Conservation (phyloP, 495 filamentous ascomycete genomes). For the Aspergillus funiculosus region DNA sequence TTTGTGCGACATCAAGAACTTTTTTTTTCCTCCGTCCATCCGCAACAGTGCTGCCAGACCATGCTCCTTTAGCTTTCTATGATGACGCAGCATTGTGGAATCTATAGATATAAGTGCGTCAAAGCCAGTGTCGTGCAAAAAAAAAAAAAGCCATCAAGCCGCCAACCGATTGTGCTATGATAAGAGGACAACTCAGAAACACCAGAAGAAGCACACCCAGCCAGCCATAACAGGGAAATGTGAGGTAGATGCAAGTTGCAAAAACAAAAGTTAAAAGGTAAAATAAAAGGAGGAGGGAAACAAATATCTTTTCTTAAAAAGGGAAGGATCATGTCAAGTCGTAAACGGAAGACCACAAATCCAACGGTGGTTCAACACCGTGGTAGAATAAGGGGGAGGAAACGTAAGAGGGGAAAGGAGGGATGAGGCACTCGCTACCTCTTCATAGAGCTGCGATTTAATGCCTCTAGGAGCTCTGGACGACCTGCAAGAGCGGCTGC, state of each 20-base stretch:
- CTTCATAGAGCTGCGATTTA: conserved; percentile 73
- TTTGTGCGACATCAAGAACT: conserved; percentile 16
- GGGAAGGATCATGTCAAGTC: conserved; percentile 36
- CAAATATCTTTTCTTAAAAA: conserved; percentile 19
- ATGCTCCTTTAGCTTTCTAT: conserved; percentile 24
- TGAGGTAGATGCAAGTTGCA: conserved; percentile 14
- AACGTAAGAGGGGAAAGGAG: conserved; percentile 5
- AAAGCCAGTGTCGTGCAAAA: conserved; percentile 17
- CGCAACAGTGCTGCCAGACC: conserved; percentile 13
- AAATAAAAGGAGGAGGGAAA: conserved; percentile 23
- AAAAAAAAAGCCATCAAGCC: conserved; percentile 20
- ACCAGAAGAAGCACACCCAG: conserved; percentile 17
- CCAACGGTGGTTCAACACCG: not conserved
- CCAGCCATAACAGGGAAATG: conserved; percentile 16
- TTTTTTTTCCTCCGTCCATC: conserved; percentile 19
- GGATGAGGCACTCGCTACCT: conserved; percentile 33
- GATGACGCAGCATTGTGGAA: conserved; percentile 17
- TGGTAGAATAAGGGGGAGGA: conserved; percentile 9
- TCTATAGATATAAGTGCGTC: conserved; percentile 24
- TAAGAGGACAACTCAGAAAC: conserved; percentile 20
- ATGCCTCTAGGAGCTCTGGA: conserved; percentile 82
- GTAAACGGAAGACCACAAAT: conserved; percentile 30
- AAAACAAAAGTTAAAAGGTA: conserved; percentile 15
- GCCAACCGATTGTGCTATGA: conserved; percentile 18
- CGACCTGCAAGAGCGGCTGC: conserved; percentile 64